A percentile compares a stretch with the other conserved stretches of the same genome.
phyloP scores from a whole-genome alignment of 306 rosid genomes.

The Pterocarpus santalinus region DNA sequence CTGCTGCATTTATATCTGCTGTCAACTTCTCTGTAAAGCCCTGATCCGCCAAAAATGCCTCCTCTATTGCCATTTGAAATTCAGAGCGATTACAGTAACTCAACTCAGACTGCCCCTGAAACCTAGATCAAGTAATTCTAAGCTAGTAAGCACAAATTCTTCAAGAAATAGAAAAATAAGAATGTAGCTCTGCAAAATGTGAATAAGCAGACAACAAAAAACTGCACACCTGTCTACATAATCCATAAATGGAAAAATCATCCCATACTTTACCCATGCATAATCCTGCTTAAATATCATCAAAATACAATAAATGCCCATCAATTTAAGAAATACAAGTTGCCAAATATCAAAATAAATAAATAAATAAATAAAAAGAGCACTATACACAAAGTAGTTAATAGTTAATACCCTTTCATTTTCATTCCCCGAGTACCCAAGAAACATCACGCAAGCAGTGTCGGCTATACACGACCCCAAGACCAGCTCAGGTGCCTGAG shows the following conservation, averaged over 20 bases:
- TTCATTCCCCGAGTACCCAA: constrained; percentile 82
- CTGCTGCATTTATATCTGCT: constrained; percentile 93
- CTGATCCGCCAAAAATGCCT: constrained; percentile 93
- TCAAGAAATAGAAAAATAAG: constrained; percentile 5
- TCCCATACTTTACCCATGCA: constrained; percentile 95
- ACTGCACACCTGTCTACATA: constrained; percentile 77
- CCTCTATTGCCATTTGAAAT: constrained; percentile 91
- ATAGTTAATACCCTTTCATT: constrained; percentile 72
- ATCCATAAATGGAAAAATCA: constrained; percentile 91
- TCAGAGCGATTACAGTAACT: constrained; percentile 67
- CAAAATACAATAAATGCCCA: constrained; percentile 50
- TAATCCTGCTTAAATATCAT: constrained; percentile 81
- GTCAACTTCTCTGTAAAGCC: constrained; percentile 93
- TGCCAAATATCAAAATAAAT: neutral
- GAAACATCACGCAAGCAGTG: constrained; percentile 99
- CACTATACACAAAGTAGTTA: constrained; percentile 30
- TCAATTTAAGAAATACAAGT: constrained; percentile 41
- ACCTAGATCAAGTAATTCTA: constrained; percentile 63
- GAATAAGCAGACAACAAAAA: constrained; percentile 38
- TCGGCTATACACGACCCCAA: constrained; percentile 86
- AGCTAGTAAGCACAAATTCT: constrained; percentile 44
- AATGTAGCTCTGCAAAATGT: neutral
- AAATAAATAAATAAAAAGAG: neutral
- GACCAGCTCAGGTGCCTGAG: constrained; percentile 95
- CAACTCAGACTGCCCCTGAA: constrained; percentile 84